Conservation (phyloP, 768 basidiomycete species). For the Ramaria sp. region DNA sequence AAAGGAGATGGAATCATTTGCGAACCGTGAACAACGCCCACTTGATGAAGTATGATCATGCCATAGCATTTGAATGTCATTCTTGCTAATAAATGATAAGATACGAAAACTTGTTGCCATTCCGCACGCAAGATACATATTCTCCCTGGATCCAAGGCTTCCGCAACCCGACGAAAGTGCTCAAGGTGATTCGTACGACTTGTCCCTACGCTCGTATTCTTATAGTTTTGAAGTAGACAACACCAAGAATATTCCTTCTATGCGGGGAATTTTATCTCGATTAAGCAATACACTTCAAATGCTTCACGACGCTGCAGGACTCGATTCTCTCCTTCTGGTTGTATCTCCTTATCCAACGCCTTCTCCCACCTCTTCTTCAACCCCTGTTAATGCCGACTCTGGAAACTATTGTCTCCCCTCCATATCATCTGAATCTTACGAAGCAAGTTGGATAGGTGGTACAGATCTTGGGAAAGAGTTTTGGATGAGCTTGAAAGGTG, state of each 20-base stretch:
- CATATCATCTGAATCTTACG: constrained; percentile 21
- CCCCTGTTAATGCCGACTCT: background rate
- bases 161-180: background rate
- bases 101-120: constrained; percentile 42
- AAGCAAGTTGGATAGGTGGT: constrained; percentile 54
- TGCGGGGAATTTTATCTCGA: background rate
- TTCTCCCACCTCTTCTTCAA: background rate
- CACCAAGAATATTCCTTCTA: background rate
- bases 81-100: constrained; percentile 27
- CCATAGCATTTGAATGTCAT: constrained; percentile 15
- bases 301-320: constrained; percentile 34
- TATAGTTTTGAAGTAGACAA: background rate
- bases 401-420: background rate
- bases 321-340: constrained; percentile 53
- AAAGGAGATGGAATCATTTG: constrained; percentile 47
- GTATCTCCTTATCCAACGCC: constrained; percentile 31
- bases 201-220: background rate
- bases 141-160: constrained; percentile 16
- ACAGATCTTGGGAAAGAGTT: constrained; percentile 50
- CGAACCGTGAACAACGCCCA: constrained; percentile 44
- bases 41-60: constrained; percentile 43
- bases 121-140: constrained; percentile 51
- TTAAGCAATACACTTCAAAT: constrained; percentile 36
- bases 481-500: constrained; percentile 49
- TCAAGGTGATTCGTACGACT: background rate